phyloP scores from a whole-genome alignment of 371 early-diverging fungal species.

The Entomophthora muscae region DNA sequence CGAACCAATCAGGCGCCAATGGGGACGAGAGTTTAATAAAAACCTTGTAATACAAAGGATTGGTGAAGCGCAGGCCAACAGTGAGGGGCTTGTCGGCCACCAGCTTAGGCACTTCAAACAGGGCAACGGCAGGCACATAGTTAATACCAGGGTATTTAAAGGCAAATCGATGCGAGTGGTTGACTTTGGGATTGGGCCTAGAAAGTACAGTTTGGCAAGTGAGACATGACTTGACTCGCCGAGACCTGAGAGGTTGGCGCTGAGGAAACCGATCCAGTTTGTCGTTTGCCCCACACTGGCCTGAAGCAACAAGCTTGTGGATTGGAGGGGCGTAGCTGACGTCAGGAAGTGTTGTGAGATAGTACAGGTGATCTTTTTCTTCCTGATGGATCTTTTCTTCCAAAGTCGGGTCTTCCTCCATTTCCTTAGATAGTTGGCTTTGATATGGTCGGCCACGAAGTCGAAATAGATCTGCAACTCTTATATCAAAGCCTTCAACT shows the following conservation, averaged over 20 bases:
- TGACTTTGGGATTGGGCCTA: not conserved
- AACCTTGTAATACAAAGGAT: conserved; percentile 6
- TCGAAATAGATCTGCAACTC: conserved; percentile 4
- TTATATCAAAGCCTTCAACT: conserved; percentile 6
- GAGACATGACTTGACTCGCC: not conserved
- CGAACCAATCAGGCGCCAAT: not conserved
- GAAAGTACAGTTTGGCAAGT: not conserved
- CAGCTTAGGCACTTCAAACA: not conserved
- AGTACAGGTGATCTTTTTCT: not conserved
- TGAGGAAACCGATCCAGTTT: not conserved
- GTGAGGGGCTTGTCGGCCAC: not conserved
- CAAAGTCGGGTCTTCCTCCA: not conserved
- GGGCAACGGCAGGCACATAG: not conserved
- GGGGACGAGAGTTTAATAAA: conserved; percentile 3
- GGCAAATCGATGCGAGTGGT: not conserved
- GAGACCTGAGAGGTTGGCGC: not conserved
- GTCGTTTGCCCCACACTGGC: not conserved
- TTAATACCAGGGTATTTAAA: conserved; percentile 4
- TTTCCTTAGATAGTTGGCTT: not conserved
- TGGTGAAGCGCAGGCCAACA: not conserved
- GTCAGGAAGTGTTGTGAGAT: not conserved
- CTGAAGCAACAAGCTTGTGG: not conserved
- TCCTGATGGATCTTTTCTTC: not conserved
- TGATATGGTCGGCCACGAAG: not conserved
- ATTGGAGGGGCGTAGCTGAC: not conserved